Percentiles rank a stretch among this genome's conserved stretches.
Evolutionary conservation across 805 yeast species (phyloP).

Genomic region (Yarrowia keelungensis): DNA sequence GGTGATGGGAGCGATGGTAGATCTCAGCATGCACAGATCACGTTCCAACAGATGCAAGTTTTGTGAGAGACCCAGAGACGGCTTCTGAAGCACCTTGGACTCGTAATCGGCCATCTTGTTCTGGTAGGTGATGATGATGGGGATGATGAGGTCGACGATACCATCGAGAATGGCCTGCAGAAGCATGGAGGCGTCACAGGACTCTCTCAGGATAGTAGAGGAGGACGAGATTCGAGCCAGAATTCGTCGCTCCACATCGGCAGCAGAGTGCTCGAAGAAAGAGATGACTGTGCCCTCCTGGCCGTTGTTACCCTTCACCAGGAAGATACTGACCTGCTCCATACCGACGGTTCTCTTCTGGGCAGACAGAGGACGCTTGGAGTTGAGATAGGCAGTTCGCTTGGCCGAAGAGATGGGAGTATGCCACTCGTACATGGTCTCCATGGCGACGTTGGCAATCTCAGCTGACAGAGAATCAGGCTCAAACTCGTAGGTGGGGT

Average conservation of each 20-base stretch:
- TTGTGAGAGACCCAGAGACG: slow-evolving; percentile 59
- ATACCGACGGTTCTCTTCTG: slow-evolving; percentile 58
- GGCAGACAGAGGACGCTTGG: slow-evolving; percentile 55
- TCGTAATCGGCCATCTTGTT: slow-evolving; percentile 59
- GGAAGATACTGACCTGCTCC: slow-evolving; percentile 63
- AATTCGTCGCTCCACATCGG: slow-evolving; percentile 60
- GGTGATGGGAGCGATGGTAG: slow-evolving; percentile 58
- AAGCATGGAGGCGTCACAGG: slow-evolving; percentile 60
- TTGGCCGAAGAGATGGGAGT: slow-evolving; percentile 44
- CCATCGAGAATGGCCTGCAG: slow-evolving; percentile 64
- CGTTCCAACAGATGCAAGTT: slow-evolving; percentile 62
- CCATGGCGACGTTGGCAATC: slow-evolving; percentile 41
- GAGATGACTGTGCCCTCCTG: slow-evolving; percentile 58
- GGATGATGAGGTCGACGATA: slow-evolving; percentile 60
- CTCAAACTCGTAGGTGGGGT: slow-evolving; percentile 35
- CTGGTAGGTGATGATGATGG: slow-evolving; percentile 61
- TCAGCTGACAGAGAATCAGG: slow-evolving; percentile 39
- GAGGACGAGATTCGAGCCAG: slow-evolving; percentile 56
- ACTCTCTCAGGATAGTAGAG: slow-evolving; percentile 58
- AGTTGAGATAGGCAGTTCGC: slow-evolving; percentile 50
- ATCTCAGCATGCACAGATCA: slow-evolving; percentile 58
- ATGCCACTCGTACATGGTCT: slow-evolving; percentile 49
- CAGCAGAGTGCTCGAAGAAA: slow-evolving; percentile 64
- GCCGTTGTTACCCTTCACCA: slow-evolving; percentile 46
- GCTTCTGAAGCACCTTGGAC: slow-evolving; percentile 58